Evolutionary conservation across 352 stramenopile species (phyloP).

Genomic region (Paralagenidium karlingii): DNA sequence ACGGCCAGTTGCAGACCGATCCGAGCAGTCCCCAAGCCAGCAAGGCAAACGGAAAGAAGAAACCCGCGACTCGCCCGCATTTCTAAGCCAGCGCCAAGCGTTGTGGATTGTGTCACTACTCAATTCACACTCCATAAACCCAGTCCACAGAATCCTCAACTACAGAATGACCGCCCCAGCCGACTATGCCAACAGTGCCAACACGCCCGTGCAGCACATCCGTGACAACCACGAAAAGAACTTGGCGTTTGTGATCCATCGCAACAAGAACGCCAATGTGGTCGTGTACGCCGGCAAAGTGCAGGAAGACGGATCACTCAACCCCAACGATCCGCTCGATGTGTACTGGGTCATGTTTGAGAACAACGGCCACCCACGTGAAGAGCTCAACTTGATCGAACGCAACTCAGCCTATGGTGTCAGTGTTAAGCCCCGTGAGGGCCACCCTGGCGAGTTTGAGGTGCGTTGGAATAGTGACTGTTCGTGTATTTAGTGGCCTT

Average conservation of each 20-base stretch:
- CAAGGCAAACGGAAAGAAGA: too few species aligned
- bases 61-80: too few species aligned
- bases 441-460: slow-evolving; percentile 60
- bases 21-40: too few species aligned
- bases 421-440: slow-evolving; percentile 51
- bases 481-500: not conserved
- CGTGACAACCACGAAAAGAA: slow-evolving; percentile 64
- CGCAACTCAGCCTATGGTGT: slow-evolving; percentile 75
- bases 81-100: too few species aligned
- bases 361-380: slow-evolving; percentile 60
- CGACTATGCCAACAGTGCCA: slow-evolving; percentile 81
- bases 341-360: slow-evolving; percentile 88
- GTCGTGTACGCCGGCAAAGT: slow-evolving; percentile 69
- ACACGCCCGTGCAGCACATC: slow-evolving; percentile 70
- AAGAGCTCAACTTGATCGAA: slow-evolving; percentile 82
- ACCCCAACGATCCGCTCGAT: slow-evolving; percentile 56
- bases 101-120: too few species aligned
- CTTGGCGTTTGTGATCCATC: slow-evolving; percentile 75
- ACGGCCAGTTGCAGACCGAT: too few species aligned
- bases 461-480: slow-evolving; percentile 5
- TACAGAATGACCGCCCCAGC: slow-evolving; percentile 7
- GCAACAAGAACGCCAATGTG: slow-evolving; percentile 87
- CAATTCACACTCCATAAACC: too few species aligned
- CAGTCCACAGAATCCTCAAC: too few species aligned
- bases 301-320: slow-evolving; percentile 44